Conservation (phyloP, 2,329 filamentous ascomycete species). For the Diplodia seriata region DNA sequence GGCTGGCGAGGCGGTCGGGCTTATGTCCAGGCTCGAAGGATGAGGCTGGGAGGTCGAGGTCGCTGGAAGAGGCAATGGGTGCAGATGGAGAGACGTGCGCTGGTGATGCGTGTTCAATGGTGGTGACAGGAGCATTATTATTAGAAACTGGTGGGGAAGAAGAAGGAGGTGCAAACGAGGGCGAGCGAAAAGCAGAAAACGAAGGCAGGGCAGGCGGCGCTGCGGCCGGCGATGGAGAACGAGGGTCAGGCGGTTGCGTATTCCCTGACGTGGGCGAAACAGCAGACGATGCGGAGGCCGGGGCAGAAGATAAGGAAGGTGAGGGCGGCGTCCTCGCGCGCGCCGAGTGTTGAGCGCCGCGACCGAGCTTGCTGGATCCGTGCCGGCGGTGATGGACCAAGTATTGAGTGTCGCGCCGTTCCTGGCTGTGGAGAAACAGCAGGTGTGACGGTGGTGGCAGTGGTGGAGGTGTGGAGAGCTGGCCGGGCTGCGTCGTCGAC, state of each 20-base stretch:
- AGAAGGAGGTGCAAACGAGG: neutral
- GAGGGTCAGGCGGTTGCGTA: neutral
- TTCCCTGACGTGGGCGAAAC: constrained; percentile 1
- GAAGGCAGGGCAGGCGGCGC: neutral
- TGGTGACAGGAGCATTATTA: constrained; percentile 23
- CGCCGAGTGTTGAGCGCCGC: neutral
- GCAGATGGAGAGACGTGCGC: neutral
- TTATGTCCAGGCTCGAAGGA: constrained; percentile 1
- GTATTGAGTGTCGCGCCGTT: neutral
- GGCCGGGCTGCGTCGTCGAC: neutral
- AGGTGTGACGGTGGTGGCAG: neutral
- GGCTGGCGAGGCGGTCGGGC: neutral
- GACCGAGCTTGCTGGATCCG: neutral
- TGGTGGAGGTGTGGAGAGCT: constrained; percentile 1
- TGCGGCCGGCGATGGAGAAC: neutral
- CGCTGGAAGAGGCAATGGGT: neutral
- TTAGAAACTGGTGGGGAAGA: constrained; percentile 1
- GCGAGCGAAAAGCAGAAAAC: neutral
- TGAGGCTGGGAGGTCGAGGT: neutral
- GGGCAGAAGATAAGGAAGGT: constrained; percentile 6
- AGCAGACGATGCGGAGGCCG: neutral
- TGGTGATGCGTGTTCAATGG: neutral
- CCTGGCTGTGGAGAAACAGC: constrained; percentile 5
- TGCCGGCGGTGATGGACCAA: neutral
- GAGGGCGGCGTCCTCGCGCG: constrained; percentile 1